Evolutionary conservation across 2,329 filamentous ascomycete genomes (phyloP).

Genomic region (Claviceps sp.): DNA sequence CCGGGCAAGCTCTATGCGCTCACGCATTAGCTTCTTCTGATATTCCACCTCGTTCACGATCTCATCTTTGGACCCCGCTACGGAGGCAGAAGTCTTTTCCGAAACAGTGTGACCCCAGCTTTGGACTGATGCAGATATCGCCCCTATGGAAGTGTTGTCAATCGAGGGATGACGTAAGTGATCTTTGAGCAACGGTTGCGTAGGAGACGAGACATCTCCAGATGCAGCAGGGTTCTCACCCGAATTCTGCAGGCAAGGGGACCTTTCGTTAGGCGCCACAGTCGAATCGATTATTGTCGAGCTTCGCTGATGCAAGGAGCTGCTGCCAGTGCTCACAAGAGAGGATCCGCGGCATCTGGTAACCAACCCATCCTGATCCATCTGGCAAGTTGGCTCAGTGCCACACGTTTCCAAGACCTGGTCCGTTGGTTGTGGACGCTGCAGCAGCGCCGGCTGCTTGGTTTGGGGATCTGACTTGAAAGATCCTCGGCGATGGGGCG

Average conservation of each 20-base stretch:
- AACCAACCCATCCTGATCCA: constrained; percentile 53
- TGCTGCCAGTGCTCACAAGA: constrained; percentile 79
- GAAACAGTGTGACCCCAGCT: constrained; percentile 15
- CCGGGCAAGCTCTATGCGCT: constrained; percentile 55
- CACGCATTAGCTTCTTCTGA: constrained; percentile 61
- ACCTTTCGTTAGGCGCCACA: constrained; percentile 29
- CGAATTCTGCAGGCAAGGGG: constrained; percentile 32
- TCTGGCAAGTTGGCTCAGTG: constrained; percentile 70
- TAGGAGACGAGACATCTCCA: constrained; percentile 2
- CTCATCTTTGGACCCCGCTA: constrained; percentile 15
- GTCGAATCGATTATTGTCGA: constrained; percentile 29
- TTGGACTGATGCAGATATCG: constrained; percentile 26
- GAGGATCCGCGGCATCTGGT: constrained; percentile 74
- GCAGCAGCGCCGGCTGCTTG: constrained; percentile 65
- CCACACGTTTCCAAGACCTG: constrained; percentile 69
- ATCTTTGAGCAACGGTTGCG: constrained; percentile 14
- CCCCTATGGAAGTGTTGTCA: constrained; percentile 29
- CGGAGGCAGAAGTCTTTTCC: constrained; percentile 18
- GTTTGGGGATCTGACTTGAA: constrained; percentile 52
- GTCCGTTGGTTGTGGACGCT: constrained; percentile 53
- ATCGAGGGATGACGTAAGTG: constrained; percentile 14
- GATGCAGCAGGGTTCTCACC: constrained; percentile 38
- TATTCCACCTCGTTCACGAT: constrained; percentile 44
- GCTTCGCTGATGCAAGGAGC: constrained; percentile 48
- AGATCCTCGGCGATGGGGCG: constrained; percentile 61